Evolutionary conservation across 495 filamentous ascomycete genomes (phyloP).

Genomic region (Glarea lozoyensis): DNA sequence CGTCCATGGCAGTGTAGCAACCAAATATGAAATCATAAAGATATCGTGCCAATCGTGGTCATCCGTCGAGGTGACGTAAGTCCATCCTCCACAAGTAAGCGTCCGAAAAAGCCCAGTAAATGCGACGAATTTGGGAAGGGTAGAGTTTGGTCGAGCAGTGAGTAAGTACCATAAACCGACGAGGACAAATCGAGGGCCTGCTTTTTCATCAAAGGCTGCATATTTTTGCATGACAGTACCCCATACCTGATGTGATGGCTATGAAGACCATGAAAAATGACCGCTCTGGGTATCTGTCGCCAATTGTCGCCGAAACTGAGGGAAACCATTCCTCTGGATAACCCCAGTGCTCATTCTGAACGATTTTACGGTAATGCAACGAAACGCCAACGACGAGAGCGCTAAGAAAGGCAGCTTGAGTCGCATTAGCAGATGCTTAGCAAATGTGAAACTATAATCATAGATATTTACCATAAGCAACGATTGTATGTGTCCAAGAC

Average conservation of each 20-base stretch:
- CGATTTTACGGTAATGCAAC: constrained; percentile 94
- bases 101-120: constrained; percentile 78
- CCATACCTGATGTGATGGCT: constrained; percentile 77
- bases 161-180: constrained; percentile 90
- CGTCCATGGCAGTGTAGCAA: constrained; percentile 94
- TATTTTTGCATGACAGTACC: no score
- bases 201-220: background rate
- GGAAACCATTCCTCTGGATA: constrained; percentile 99
- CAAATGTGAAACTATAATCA: no score
- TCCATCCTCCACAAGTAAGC: constrained; percentile 95
- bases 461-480: constrained; percentile 59
- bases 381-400: constrained; percentile 77
- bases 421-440: constrained; percentile 1
- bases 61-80: constrained; percentile 96
- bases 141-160: constrained; percentile 63
- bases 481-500: constrained; percentile 74
- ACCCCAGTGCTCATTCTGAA: constrained; percentile 93
- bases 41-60: constrained; percentile 99
- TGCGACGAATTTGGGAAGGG: constrained; percentile 74
- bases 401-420: constrained; percentile 80
- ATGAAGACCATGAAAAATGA: constrained; percentile 97
- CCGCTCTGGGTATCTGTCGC: constrained; percentile 93
- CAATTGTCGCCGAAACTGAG: constrained; percentile 97
- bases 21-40: constrained; percentile 97
- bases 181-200: constrained; percentile 83